Evolutionary conservation across 331 rosid species (phyloP).

Genomic region (Erythrophleum ivorense): DNA sequence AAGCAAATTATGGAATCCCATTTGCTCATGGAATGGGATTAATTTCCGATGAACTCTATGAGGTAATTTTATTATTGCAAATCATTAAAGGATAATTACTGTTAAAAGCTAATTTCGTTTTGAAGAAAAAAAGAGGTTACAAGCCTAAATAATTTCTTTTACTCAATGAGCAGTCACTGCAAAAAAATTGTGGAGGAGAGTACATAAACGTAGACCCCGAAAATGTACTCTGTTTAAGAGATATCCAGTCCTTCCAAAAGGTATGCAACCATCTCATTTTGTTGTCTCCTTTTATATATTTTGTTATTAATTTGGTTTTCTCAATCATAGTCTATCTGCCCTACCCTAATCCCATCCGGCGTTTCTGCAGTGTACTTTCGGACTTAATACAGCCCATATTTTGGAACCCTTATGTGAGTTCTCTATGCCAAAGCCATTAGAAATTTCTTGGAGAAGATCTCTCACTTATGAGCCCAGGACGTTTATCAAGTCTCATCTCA

Average conservation of each 20-base stretch:
- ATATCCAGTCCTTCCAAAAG: slow-evolving; percentile 30
- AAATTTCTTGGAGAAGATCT: slow-evolving; percentile 30
- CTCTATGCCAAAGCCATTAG: slow-evolving; percentile 28
- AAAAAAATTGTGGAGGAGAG: slow-evolving; percentile 45
- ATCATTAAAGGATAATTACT: not conserved
- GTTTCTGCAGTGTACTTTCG: slow-evolving; percentile 25
- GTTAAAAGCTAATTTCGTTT: not conserved
- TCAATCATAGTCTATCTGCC: not conserved
- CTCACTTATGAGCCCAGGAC: slow-evolving; percentile 25
- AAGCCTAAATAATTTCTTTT: not conserved
- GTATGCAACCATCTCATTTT: slow-evolving; percentile 15
- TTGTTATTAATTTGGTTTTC: not conserved
- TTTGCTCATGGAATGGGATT: slow-evolving; percentile 67
- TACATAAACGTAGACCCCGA: not conserved
- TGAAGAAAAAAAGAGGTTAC: not conserved
- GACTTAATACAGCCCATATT: not conserved
- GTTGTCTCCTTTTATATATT: not conserved
- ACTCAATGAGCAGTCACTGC: slow-evolving; percentile 39
- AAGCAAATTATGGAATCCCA: slow-evolving; percentile 41
- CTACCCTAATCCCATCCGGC: not conserved
- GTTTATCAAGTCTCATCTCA: not conserved
- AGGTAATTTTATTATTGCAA: slow-evolving; percentile 37
- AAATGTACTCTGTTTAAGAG: slow-evolving; percentile 37
- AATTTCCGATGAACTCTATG: slow-evolving; percentile 64
- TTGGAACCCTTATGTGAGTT: slow-evolving; percentile 30